phyloP scores from a whole-genome alignment of 1,139 yeast species.

The Suhomyces bribrorum region DNA sequence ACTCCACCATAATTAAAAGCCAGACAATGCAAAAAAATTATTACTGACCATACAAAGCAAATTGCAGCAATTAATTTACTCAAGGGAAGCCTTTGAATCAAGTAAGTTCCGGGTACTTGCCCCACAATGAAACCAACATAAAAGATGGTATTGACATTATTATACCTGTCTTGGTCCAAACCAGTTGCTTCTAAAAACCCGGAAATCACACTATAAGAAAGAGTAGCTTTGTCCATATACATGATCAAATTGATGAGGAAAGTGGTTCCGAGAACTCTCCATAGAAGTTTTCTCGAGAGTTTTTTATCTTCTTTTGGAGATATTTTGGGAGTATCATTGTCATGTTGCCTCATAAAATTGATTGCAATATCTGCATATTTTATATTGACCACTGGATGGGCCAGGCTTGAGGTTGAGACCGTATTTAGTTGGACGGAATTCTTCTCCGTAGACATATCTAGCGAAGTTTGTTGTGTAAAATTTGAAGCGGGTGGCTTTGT shows the following conservation, averaged over 20 bases:
- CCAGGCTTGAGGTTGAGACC: neutral
- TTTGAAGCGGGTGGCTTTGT: no score
- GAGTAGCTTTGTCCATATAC: conserved; percentile 48
- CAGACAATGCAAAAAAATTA: conserved; percentile 40
- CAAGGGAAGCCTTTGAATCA: conserved; percentile 37
- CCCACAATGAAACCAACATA: conserved; percentile 42
- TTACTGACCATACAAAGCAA: conserved; percentile 37
- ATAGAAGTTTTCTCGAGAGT: conserved; percentile 33
- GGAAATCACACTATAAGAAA: conserved; percentile 43
- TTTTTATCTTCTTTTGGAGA: conserved; percentile 36
- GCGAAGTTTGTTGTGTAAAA: no score
- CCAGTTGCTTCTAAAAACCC: conserved; percentile 44
- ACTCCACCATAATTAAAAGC: conserved; percentile 44
- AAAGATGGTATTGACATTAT: conserved; percentile 38
- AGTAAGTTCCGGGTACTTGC: conserved; percentile 31
- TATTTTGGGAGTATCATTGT: conserved; percentile 20
- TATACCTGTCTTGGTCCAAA: conserved; percentile 31
- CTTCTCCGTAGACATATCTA: neutral
- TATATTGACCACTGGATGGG: conserved; percentile 2
- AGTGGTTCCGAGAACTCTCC: conserved; percentile 34
- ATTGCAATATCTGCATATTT: conserved; percentile 40
- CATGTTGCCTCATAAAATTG: conserved; percentile 32
- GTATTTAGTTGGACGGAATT: neutral
- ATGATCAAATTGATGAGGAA: conserved; percentile 37
- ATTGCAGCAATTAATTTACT: conserved; percentile 30